Conservation (phyloP, 257 asterid genomes). For the Ocimum tenuiflorum region DNA sequence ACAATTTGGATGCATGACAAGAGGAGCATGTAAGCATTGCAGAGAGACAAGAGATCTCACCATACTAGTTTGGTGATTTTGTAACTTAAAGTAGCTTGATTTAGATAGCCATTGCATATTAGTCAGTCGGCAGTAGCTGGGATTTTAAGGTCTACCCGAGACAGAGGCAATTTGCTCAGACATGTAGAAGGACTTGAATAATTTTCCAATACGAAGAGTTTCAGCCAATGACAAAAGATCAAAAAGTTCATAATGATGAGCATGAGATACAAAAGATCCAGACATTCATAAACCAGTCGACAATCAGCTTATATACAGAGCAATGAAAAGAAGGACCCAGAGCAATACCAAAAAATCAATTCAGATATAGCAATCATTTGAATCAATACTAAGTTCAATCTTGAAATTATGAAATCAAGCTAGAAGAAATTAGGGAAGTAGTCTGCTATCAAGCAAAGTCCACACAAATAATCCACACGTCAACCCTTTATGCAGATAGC, state of each 20-base stretch:
- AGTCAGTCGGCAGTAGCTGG: background rate
- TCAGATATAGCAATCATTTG: slow-evolving; percentile 8
- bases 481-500: background rate
- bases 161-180: background rate
- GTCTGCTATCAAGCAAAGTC: background rate
- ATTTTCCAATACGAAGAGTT: too few species aligned
- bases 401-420: background rate
- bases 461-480: background rate
- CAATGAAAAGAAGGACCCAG: background rate
- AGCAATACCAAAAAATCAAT: slow-evolving; percentile 6
- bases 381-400: slow-evolving; percentile 9
- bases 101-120: background rate
- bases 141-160: background rate
- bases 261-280: background rate
- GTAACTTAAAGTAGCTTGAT: background rate
- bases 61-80: background rate
- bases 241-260: too few species aligned
- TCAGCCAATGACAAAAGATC: too few species aligned
- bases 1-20: background rate
- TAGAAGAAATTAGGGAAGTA: slow-evolving; percentile 3
- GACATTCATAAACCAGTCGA: background rate
- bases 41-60: background rate
- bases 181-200: background rate
- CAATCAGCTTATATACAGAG: background rate
- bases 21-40: background rate